These are phyloP conservation scores for Populus pruinosa DNA, from an alignment of 345 rosid species.

Conservation along the genomic window DNA sequence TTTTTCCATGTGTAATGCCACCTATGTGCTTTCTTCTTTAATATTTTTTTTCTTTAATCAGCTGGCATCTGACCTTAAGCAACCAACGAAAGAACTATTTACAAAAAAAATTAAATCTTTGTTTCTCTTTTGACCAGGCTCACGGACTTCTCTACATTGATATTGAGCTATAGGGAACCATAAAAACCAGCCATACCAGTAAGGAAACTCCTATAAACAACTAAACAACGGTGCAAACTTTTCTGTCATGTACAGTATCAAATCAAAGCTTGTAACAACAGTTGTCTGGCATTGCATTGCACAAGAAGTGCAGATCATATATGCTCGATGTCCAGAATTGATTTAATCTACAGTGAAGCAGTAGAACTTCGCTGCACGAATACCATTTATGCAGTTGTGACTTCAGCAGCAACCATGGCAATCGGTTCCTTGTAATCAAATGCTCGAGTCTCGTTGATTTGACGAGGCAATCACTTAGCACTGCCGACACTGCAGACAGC, in stretches of 20 bases:
- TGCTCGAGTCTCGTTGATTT: not conserved
- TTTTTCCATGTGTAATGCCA: too few relatives aligned
- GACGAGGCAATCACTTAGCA: not conserved
- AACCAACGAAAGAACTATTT: not conserved
- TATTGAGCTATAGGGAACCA: not conserved
- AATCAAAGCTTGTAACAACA: not conserved
- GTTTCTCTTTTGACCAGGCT: not conserved
- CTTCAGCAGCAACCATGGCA: not conserved
- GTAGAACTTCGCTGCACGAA: not conserved
- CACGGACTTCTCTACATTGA: not conserved
- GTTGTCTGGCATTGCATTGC: not conserved
- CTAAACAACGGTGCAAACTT: not conserved
- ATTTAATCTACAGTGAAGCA: not conserved
- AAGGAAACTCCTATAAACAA: not conserved
- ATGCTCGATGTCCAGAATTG: not conserved
- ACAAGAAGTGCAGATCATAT: not conserved
- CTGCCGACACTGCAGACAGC: not conserved
- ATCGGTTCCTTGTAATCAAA: not conserved
- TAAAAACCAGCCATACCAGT: too few relatives aligned
- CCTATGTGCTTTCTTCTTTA: not conserved
- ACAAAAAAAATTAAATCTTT: not conserved
- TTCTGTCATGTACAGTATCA: not conserved
- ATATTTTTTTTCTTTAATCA: not conserved
- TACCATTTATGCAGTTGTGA: not conserved
- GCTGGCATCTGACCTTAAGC: not conserved